Percentiles rank a stretch among this genome's conserved stretches.
phyloP scores from a whole-genome alignment of 371 early-diverging fungal genomes.

The Circinella umbellata region DNA sequence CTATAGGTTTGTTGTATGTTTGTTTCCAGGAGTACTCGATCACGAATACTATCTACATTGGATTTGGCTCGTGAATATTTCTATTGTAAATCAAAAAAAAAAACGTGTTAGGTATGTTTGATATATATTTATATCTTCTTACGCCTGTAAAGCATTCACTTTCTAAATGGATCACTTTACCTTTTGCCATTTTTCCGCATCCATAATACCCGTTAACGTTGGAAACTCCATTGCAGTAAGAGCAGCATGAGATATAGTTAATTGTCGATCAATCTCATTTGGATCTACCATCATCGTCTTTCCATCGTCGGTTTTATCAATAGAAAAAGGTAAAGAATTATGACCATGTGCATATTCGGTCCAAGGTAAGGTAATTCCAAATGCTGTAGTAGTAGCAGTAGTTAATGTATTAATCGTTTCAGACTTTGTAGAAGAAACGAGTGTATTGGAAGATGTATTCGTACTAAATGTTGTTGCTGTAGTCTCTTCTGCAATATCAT shows the following conservation, averaged over 20 bases:
- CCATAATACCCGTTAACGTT: slow-evolving; percentile 6
- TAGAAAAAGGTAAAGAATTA: background rate
- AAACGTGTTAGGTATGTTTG: background rate
- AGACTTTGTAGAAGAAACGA: background rate
- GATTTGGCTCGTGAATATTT: slow-evolving; percentile 11
- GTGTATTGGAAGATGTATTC: background rate
- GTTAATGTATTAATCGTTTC: background rate
- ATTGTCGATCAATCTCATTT: slow-evolving; percentile 10
- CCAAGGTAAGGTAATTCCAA: slow-evolving; percentile 15
- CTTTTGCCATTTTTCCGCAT: slow-evolving; percentile 15
- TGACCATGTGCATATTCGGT: background rate
- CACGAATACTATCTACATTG: slow-evolving; percentile 4
- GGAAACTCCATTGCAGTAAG: slow-evolving; percentile 15
- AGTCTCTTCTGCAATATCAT: background rate
- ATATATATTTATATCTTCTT: too few species aligned
- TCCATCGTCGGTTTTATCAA: background rate
- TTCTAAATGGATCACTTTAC: background rate
- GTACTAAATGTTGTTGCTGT: slow-evolving; percentile 2
- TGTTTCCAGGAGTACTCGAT: slow-evolving; percentile 17
- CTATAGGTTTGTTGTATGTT: slow-evolving; percentile 16
- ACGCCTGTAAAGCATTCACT: too few species aligned
- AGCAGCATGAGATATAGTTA: slow-evolving; percentile 18
- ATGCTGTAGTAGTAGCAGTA: background rate
- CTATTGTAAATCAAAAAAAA: background rate
- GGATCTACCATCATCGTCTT: background rate